Evolutionary conservation across 306 rosid species (phyloP), one percentile per base, ranked within the genome.

Genomic region (Inga laurina): DNA sequence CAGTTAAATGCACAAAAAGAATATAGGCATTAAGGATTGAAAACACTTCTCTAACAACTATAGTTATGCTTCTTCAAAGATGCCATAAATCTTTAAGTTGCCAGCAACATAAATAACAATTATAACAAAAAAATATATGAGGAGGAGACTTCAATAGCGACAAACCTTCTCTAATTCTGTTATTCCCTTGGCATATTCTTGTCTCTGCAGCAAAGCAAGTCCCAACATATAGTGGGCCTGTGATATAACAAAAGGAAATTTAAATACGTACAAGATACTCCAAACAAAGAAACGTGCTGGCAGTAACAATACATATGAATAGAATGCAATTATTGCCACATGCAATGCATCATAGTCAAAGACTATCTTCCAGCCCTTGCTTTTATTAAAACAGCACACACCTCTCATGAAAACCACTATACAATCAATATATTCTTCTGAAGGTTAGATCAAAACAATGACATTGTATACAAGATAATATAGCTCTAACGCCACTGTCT

Each of bases 191-290:
- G 85, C 71, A 86, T 84, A 84, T 74, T 91, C 97, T 85, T 89
- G 61, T 76, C 68, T 90, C 82, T 81, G 86, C 22, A 94, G 86
- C 77, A 97, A 88, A 66, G 93, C 92, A 80, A 94, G 98, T 85
- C 98, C 99, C 92, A 97, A 81, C 90, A 90, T 88, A 85, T 94
- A 97, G 88, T 97, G 94, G 41, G 91, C 99, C 99, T 97, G 90
- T 61, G 73, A 90, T 74, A 54, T 75, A 44, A 72, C 68, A 87
- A 71, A 73, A 32, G 59, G 71, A 68, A 69, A 22, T 46, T 72
- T 75, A 80, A 81, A 18, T 32, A 46, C 57, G 76, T 30, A 71
- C 56, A 86, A 66, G 54, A 69, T 27, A 61, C 77, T 71, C 83
- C 76, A 75, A 75, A 48, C 74, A 81, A 70, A 68, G 43, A 57